These are phyloP conservation scores for Pleurotus cornucopiae DNA, from an alignment of 768 basidiomycete species.

Conservation along the genomic window DNA sequence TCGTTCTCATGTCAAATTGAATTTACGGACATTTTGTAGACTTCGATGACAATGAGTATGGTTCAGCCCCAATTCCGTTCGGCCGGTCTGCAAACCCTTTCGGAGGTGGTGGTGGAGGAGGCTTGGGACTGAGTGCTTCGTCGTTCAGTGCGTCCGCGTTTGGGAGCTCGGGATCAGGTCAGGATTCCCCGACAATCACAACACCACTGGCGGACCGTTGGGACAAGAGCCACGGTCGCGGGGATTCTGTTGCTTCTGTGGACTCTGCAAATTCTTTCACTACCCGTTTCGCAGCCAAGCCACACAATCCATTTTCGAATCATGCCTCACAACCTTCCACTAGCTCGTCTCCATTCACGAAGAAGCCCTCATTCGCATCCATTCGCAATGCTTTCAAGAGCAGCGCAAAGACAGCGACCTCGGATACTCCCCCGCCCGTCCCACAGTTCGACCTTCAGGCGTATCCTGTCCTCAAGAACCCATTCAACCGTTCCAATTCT, in stretches of 20 bases:
- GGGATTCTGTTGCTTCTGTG: constrained; percentile 76
- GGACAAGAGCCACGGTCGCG: constrained; percentile 64
- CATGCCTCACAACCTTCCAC: constrained; percentile 73
- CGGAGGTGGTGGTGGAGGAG: constrained; percentile 40
- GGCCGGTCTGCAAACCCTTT: constrained; percentile 50
- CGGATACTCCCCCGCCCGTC: constrained; percentile 68
- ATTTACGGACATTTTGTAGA: constrained; percentile 36
- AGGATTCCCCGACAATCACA: constrained; percentile 61
- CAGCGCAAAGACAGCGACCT: constrained; percentile 38
- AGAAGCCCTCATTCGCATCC: constrained; percentile 83
- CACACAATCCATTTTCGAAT: constrained; percentile 51
- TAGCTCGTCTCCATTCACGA: constrained; percentile 52
- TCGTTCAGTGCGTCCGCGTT: constrained; percentile 26
- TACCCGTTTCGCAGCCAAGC: constrained; percentile 44
- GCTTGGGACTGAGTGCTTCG: constrained; percentile 38
- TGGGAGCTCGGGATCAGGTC: constrained; percentile 36
- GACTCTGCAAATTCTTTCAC: constrained; percentile 65
- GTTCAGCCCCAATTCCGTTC: constrained; percentile 62
- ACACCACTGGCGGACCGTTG: constrained; percentile 49
- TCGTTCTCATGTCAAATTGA: constrained; percentile 3
- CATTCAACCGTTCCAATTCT: constrained; percentile 78
- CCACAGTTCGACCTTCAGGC: constrained; percentile 64
- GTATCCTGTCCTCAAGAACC: constrained; percentile 73
- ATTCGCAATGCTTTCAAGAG: constrained; percentile 82
- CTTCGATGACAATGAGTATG: constrained; percentile 74